Evolutionary conservation across 257 asterid species (phyloP).

Genomic region (Solanum chmielewskii): DNA sequence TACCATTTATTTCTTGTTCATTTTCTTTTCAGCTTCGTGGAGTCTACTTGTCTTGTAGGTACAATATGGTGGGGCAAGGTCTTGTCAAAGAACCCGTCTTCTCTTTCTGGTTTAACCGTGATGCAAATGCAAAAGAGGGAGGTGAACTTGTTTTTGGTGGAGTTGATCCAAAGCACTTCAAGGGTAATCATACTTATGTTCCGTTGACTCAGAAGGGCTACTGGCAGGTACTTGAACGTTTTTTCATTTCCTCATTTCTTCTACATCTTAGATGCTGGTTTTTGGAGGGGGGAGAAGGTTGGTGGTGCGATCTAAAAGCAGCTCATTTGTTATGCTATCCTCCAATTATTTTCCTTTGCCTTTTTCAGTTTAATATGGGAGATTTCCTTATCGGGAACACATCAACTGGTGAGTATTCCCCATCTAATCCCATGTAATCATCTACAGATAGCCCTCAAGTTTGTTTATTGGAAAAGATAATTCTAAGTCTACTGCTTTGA

Average conservation of each 20-base stretch:
- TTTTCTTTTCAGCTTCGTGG: not conserved
- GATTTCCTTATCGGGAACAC: conserved; percentile 63
- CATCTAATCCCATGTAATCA: not conserved
- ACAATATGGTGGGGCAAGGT: conserved; percentile 69
- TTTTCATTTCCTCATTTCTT: not conserved
- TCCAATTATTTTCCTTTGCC: not conserved
- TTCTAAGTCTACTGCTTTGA: not conserved
- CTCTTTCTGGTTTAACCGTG: conserved; percentile 86
- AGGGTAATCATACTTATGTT: conserved; percentile 62
- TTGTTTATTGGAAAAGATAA: not conserved
- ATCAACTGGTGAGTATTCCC: conserved; percentile 51
- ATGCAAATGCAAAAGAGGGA: conserved; percentile 55
- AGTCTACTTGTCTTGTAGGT: conserved; percentile 27
- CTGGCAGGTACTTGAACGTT: conserved; percentile 62
- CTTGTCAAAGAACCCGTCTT: conserved; percentile 68
- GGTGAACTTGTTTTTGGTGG: conserved; percentile 92
- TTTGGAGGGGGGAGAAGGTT: not conserved
- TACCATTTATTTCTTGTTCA: not conserved
- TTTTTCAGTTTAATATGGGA: conserved; percentile 56
- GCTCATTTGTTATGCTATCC: not conserved
- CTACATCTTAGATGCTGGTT: not conserved
- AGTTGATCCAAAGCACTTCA: conserved; percentile 60
- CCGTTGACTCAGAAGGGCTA: conserved; percentile 76
- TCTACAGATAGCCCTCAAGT: not conserved
- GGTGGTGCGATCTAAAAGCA: not conserved